Percentiles rank a stretch among this genome's conserved stretches.
phyloP scores from a whole-genome alignment of 306 rosid genomes.

The Cajanus cajan region DNA sequence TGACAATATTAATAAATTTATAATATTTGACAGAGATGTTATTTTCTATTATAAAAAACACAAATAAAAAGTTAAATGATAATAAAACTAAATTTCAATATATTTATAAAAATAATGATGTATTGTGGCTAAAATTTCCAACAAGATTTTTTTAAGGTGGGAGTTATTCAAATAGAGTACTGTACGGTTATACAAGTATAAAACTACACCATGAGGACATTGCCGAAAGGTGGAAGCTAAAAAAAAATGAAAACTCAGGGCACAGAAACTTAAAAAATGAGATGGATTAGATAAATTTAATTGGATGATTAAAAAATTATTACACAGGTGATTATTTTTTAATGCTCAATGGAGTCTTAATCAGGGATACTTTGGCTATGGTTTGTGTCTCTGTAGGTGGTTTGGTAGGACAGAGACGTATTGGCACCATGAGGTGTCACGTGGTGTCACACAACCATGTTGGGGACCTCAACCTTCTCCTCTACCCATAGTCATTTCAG shows the following conservation, averaged over 20 bases:
- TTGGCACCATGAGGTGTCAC: conserved; percentile 37
- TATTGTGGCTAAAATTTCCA: no score
- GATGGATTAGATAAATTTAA: conserved; percentile 30
- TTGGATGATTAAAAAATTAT: conserved; percentile 32
- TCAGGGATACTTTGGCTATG: conserved; percentile 29
- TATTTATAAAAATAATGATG: not conserved
- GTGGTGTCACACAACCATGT: conserved; percentile 18
- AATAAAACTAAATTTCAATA: no score
- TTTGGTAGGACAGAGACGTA: conserved; percentile 36
- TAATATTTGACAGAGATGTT: no score
- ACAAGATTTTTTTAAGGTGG: no score
- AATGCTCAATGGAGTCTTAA: conserved; percentile 33
- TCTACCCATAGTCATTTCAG: not conserved
- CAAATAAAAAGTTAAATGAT: not conserved
- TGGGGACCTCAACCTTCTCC: conserved; percentile 32
- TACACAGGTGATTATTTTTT: conserved; percentile 15
- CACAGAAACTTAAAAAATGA: conserved; percentile 4
- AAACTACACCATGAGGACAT: not conserved
- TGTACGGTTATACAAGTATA: no score
- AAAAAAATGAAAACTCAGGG: not conserved
- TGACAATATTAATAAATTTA: no score
- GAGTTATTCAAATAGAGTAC: no score
- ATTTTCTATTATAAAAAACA: no score
- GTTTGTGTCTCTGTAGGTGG: conserved; percentile 18
- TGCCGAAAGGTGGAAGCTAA: conserved; percentile 17